Conservation (phyloP, 2,329 filamentous ascomycete genomes). For the Diaporthe amygdali region DNA sequence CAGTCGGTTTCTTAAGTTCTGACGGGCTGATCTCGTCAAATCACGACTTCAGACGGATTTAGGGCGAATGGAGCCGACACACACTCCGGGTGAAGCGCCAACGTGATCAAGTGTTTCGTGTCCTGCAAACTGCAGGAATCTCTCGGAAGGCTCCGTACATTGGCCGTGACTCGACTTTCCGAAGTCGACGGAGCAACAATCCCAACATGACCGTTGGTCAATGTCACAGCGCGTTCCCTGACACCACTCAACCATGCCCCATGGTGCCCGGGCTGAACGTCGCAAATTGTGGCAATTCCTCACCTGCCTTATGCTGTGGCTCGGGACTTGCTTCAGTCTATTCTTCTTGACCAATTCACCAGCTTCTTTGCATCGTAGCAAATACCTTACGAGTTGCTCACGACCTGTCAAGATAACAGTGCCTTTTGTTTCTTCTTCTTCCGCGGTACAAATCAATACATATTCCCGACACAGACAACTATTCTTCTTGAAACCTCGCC, state of each 20-base stretch:
- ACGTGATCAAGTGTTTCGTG: constrained; percentile 8
- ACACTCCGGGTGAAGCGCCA: not conserved
- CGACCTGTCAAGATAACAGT: not conserved
- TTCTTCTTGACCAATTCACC: not conserved
- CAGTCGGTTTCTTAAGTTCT: constrained; percentile 17
- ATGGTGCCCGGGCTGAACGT: not conserved
- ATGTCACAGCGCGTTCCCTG: not conserved
- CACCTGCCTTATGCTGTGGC: not conserved
- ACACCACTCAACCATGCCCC: not conserved
- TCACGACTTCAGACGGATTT: constrained; percentile 11
- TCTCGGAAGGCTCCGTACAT: constrained; percentile 1
- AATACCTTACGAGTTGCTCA: not conserved
- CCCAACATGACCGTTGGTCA: not conserved
- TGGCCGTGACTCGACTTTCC: not conserved
- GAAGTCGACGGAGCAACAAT: not conserved
- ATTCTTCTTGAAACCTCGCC: not conserved
- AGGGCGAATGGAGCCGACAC: constrained; percentile 8
- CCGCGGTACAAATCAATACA: not conserved
- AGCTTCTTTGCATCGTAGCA: not conserved
- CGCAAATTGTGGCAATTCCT: not conserved
- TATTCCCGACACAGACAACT: not conserved
- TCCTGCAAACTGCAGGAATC: constrained; percentile 5
- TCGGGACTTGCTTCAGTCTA: not conserved
- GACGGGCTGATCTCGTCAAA: constrained; percentile 1
- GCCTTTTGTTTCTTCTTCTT: not conserved